Evolutionary conservation across 1,284 basidiomycete species (phyloP), one percentile per base, ranked within the genome.

Genomic region (Agaricales sp.): DNA sequence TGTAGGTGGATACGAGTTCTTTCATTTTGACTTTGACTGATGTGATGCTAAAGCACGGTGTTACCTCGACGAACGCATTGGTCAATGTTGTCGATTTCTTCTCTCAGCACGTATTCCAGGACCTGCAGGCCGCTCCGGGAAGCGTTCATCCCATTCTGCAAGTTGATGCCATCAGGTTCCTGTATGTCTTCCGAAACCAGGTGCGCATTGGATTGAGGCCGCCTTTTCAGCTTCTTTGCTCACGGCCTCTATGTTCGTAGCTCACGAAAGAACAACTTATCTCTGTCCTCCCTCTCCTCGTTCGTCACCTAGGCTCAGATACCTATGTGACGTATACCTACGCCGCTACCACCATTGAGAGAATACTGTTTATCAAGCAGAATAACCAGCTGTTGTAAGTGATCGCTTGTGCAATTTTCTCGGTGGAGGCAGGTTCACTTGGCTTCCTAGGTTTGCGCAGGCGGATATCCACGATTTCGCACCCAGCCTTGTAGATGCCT

Each of bases 51-150:
- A 60, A 87, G 81, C 89, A 87, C 54, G 95, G 95, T 48, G 94
- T 97, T 22, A 96, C 94, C 0, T 88, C 89, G 16, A 92, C 87
- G 38, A 99, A 98, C 61, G 75, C 85, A 1, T 77, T 96, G 37
- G 89, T 99, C 22, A 87, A 99, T 62, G 87, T 99, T 20, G 89
- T 99, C 56, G 77, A 91, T 56, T 98, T 97, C 73, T 99, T 99
- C 69, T 90, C 87, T 11, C 82, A 93, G 45, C 82, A 97, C 63
- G 87, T 99, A 13, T 89, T 87, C 60, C 71, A 83, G 55, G 96
- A 99, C 65, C 68, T 98, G 41, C 86, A 94, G 62, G 83, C 87
- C 1, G 67, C 70, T 1, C 70, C 75, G 2, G 78, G 79, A 1
- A 68, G 71, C 13, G 83, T 90, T 0, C 86, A 96, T 61, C 88